Evolutionary conservation across 1,139 yeast species (phyloP).

Genomic region (Taphrina communis): DNA sequence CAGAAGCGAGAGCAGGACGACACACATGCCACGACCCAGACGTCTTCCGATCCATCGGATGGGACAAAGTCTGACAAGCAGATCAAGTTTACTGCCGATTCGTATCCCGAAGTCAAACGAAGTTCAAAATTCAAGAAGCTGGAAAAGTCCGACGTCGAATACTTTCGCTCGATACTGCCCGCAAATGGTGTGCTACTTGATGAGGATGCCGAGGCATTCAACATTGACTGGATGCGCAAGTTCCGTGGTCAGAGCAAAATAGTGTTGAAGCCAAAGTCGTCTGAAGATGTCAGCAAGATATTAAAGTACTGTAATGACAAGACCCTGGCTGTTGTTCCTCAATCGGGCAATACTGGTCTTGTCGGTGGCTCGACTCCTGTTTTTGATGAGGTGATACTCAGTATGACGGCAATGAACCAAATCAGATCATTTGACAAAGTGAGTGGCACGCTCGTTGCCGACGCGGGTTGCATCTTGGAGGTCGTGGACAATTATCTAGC

Average conservation of each 20-base stretch:
- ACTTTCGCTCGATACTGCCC: conserved; percentile 65
- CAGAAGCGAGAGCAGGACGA: conserved; percentile 34
- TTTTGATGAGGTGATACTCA: conserved; percentile 84
- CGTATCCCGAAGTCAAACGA: conserved; percentile 47
- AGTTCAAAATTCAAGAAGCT: conserved; percentile 50
- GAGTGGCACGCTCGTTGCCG: conserved; percentile 84
- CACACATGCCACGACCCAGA: conserved; percentile 38
- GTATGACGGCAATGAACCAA: conserved; percentile 72
- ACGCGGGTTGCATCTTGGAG: conserved; percentile 90
- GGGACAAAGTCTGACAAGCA: conserved; percentile 38
- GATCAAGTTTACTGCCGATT: conserved; percentile 35
- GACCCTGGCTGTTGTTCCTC: conserved; percentile 87
- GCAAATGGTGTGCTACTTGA: conserved; percentile 57
- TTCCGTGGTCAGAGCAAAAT: conserved; percentile 84
- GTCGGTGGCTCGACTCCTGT: conserved; percentile 96
- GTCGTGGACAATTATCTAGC: conserved; percentile 79
- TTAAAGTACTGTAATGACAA: conserved; percentile 80
- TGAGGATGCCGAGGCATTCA: conserved; percentile 72
- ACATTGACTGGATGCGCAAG: conserved; percentile 97
- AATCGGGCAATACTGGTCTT: conserved; percentile 95
- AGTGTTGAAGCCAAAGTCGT: conserved; percentile 82
- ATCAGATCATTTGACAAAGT: conserved; percentile 80
- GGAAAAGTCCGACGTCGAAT: conserved; percentile 63
- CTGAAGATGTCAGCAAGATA: conserved; percentile 77
- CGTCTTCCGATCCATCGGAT: conserved; percentile 31